Evolutionary conservation across 768 basidiomycete species (phyloP), one percentile per base, ranked within the genome.

Genomic region (Suillus sp.): DNA sequence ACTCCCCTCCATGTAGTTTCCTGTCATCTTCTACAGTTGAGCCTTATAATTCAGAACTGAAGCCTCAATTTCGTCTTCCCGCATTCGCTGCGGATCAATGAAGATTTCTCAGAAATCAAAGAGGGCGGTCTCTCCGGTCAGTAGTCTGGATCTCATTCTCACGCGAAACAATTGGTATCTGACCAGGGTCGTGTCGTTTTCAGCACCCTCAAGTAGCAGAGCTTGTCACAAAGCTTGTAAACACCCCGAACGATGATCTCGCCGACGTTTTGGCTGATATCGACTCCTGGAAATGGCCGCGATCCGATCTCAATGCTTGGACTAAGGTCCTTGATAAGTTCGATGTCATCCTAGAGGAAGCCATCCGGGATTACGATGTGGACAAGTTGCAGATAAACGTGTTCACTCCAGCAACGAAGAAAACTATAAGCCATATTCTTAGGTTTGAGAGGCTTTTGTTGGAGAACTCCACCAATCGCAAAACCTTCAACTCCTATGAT

Each of bases 281-380:
- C 70, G 86, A 90, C 68, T 75, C 81, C 4, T 99, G 97, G 97
- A 89, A 85, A 74, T 99, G 93, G 90, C 93, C 95, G 40, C 86
- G 97, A 66, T 95, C 95, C 62, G 97, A 99, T 81, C 84, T 99
- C 65, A 95, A 97, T 78, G 88, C 92, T 62, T 99, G 97, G 97
- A 88, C 94, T 75, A 89, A 90, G 72, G 93, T 96, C 63, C 86
- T 99, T 55, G 96, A 99, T 83, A 92, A 91, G 74, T 95, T 99
- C 74, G 97, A 99, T 79, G 80, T 81, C 64, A 87, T 97, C 67
- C 83, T 99, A 68, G 95, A 92, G 71, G 87, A 86, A 45, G 81
- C 89, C 68, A 91, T 97, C 74, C 82, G 82, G 64, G 88, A 90
- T 75, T 96, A 99, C 75, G 87, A 91, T 60, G 83, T 99, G 65